phyloP scores from a whole-genome alignment of 371 early-diverging fungal species.

The Capillidium heterosporum region DNA sequence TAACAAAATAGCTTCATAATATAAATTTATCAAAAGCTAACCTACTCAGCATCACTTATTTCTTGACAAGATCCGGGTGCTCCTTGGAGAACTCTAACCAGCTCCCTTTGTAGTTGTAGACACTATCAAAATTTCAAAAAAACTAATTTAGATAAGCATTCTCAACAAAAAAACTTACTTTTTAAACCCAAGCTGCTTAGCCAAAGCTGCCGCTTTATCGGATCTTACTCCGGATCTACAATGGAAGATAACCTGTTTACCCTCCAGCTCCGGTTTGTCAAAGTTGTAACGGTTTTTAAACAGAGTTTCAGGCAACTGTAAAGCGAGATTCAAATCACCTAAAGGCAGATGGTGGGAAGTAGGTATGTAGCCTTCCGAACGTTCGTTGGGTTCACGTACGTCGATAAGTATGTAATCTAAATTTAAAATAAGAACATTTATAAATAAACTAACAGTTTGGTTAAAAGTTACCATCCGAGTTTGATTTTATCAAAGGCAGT shows the following conservation, averaged over 20 bases:
- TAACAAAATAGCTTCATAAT: too few species aligned
- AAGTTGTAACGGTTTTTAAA: conserved; percentile 17
- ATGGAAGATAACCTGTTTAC: conserved; percentile 26
- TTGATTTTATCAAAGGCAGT: too few species aligned
- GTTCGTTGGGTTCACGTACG: conserved; percentile 28
- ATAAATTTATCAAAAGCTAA: too few species aligned
- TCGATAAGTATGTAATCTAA: conserved; percentile 22
- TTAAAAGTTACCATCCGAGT: too few species aligned
- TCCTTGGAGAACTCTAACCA: conserved; percentile 24
- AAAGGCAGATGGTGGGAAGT: conserved; percentile 28
- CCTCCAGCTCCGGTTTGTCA: conserved; percentile 11
- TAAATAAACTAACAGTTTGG: too few species aligned
- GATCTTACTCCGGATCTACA: conserved; percentile 29
- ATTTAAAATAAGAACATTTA: too few species aligned
- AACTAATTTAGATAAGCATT: too few species aligned
- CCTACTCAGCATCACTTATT: too few species aligned
- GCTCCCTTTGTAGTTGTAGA: conserved; percentile 30
- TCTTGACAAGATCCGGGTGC: not conserved
- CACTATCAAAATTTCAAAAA: not conserved
- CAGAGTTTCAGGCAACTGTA: conserved; percentile 16
- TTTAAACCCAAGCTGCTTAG: conserved; percentile 11
- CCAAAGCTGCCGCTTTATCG: conserved; percentile 22
- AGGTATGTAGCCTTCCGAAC: conserved; percentile 25
- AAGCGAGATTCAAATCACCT: conserved; percentile 22
- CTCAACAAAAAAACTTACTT: conserved; percentile 1